A percentile compares a stretch with the other conserved stretches of the same genome.
These are phyloP conservation scores for Morella rubra DNA, from an alignment of 306 rosid genomes.

Conservation along the genomic window DNA sequence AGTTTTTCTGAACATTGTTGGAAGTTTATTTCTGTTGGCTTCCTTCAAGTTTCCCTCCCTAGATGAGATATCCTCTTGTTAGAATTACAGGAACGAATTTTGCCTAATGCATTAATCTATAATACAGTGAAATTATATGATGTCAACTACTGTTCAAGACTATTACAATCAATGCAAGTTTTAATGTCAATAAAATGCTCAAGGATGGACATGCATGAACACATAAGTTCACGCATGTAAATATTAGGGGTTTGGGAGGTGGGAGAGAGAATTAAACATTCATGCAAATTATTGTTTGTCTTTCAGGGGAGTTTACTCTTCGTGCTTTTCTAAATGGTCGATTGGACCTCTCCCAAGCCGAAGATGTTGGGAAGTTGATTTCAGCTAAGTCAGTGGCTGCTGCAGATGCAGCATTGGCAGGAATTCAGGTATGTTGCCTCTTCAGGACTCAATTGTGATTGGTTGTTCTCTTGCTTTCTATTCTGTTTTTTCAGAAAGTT, in stretches of 20 bases:
- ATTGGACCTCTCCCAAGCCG: constrained; percentile 90
- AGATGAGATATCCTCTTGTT: too few species aligned
- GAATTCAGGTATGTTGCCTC: constrained; percentile 69
- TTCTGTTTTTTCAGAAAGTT: not conserved
- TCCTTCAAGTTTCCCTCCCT: not conserved
- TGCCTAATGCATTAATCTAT: too few species aligned
- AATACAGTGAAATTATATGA: too few species aligned
- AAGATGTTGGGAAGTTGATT: constrained; percentile 67
- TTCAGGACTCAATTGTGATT: constrained; percentile 6
- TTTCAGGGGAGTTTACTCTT: constrained; percentile 88
- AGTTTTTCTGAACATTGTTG: not conserved
- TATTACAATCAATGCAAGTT: too few species aligned
- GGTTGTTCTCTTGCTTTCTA: not conserved
- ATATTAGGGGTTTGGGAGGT: not conserved
- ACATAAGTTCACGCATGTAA: not conserved
- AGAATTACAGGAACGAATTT: too few species aligned
- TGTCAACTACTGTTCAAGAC: too few species aligned
- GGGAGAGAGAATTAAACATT: constrained; percentile 2
- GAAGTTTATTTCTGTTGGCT: not conserved
- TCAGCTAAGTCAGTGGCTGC: constrained; percentile 80
- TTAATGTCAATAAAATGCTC: too few species aligned
- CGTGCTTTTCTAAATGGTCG: constrained; percentile 97
- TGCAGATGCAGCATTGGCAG: constrained; percentile 91
- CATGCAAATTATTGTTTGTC: constrained; percentile 11
- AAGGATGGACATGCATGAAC: not conserved